Evolutionary conservation across 352 stramenopile species (phyloP).

Genomic region (Phytophthora sansomeana): DNA sequence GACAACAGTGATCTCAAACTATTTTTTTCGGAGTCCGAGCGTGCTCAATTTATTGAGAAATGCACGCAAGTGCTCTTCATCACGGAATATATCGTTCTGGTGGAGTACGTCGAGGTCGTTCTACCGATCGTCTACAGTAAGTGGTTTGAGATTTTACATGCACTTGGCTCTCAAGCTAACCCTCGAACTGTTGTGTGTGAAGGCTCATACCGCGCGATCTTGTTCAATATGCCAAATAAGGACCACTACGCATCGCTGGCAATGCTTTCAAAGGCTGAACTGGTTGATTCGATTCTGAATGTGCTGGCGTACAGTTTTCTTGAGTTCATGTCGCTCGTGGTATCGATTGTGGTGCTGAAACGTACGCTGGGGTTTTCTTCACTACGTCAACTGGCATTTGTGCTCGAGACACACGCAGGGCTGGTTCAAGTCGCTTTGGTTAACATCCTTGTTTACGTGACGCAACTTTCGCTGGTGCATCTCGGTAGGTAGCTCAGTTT

Average conservation of each 20-base stretch:
- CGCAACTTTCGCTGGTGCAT: constrained; percentile 27
- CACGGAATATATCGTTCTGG: constrained; percentile 43
- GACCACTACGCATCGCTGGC: constrained; percentile 18
- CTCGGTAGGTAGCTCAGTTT: background rate
- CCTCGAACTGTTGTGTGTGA: background rate
- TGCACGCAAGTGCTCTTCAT: constrained; percentile 33
- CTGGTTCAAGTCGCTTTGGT: constrained; percentile 34
- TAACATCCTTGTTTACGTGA: constrained; percentile 27
- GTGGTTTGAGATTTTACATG: background rate
- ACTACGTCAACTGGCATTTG: constrained; percentile 33
- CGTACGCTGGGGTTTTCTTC: constrained; percentile 22
- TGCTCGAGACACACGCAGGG: constrained; percentile 31
- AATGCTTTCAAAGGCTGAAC: constrained; percentile 1
- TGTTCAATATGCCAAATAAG: constrained; percentile 25
- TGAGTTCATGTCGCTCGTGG: constrained; percentile 16
- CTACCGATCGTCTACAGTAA: constrained; percentile 39
- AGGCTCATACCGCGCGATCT: background rate
- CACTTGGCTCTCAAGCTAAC: background rate
- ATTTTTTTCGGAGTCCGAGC: constrained; percentile 7
- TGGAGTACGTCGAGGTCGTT: constrained; percentile 41
- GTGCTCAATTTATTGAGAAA: constrained; percentile 24
- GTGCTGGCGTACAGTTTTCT: constrained; percentile 24
- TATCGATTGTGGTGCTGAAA: constrained; percentile 9
- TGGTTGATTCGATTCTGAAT: constrained; percentile 1
- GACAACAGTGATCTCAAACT: background rate